Evolutionary conservation across 129 eudicot species (phyloP).

Genomic region (Helianthus annuus): HanXRQr2.0-SUNRISE NC_035433.2:148048857-148049356

Average conservation of each 20-base stretch:
- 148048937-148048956: constrained; percentile 61
- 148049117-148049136: background rate
- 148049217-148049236: constrained; percentile 15
- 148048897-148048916: constrained; percentile 33
- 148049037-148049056: constrained; percentile 29
- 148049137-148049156: background rate
- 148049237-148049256: constrained; percentile 30
- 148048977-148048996: constrained; percentile 49
- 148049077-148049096: constrained; percentile 41
- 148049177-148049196: constrained; percentile 38
- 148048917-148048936: constrained; percentile 38
- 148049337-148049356: constrained; percentile 64
- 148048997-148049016: constrained; percentile 39
- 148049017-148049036: constrained; percentile 23
- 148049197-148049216: constrained; percentile 40
- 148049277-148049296: constrained; percentile 48
- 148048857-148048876: constrained; percentile 93
- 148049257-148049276: constrained; percentile 54
- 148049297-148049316: constrained; percentile 64
- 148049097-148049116: background rate
- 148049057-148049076: constrained; percentile 18
- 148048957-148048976: constrained; percentile 64
- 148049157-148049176: constrained; percentile 25
- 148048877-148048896: constrained; percentile 69
- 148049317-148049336: constrained; percentile 54